Evolutionary conservation across 306 rosid species (phyloP), one percentile per base, ranked within the genome.

Genomic region (Dalbergia oliveri): DNA sequence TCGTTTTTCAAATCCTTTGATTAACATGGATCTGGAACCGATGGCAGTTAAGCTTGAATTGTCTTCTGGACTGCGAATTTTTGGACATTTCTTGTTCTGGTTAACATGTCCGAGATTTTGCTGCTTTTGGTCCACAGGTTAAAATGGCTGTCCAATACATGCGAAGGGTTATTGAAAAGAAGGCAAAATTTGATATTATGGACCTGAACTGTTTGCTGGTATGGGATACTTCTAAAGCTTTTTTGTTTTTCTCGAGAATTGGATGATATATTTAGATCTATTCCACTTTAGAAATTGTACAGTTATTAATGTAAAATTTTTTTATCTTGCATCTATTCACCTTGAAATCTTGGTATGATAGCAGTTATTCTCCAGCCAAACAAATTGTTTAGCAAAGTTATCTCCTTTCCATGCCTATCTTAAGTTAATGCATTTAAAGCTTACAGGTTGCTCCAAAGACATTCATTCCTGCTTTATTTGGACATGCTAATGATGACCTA

Each of bases 141-240:
- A 95, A 93, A 86, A 89, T 95, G 91, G 97, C 97, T 5, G 90
- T 95, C 66, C 99, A 93, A 53, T 95, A 95, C 85, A 95, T 95
- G 98, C 89, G 98, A n/a, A 88, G 96, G 79, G 85, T 93, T 47
- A 95, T 95, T 80, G 96, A 87, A 85, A 95, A 87, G 98, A 93
- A 84, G 90, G 99, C 98, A 44, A 93, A 93, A 85, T 95, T 95
- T 79, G 98, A 95, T 84, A 93, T 93, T 51, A 93, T 91, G 99
- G 86, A 89, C 87, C 93, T 93, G 44, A 93, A 95, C 84, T 91
- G 94, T 91, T 83, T 93, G 85, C 91, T 58, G 98, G 99, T 95
- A 83, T 76, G 91, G 72, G 66, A 67, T 58, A 66, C 19, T 43
- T 76, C 31, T 53, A 14, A 14, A 69, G 35, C 53, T 51, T 44